Conservation (phyloP, 2,329 filamentous ascomycete genomes). For the Trichoderma arundinaceum region DNA sequence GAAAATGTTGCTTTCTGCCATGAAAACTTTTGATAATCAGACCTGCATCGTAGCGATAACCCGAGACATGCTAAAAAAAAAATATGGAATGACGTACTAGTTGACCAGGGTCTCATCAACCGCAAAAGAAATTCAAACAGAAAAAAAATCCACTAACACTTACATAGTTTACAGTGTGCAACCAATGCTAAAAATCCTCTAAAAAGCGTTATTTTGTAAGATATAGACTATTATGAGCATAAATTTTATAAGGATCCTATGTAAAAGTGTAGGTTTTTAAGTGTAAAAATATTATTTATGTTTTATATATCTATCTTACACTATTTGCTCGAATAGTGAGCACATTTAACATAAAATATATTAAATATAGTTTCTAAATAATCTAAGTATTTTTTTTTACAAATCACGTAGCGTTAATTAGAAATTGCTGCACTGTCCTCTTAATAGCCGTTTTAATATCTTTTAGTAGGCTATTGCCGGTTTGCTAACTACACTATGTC, state of each 20-base stretch:
- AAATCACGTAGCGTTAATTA: background rate
- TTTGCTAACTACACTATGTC: constrained; percentile 8
- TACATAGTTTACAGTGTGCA: too few relatives aligned
- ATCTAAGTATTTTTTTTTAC: too few relatives aligned
- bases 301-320: too few relatives aligned
- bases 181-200: too few relatives aligned
- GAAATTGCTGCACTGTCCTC: background rate
- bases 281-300: too few relatives aligned
- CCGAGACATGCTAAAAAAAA: background rate
- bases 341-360: too few relatives aligned
- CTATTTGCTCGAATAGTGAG: too few relatives aligned
- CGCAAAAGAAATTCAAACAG: background rate
- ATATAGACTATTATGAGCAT: too few relatives aligned
- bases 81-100: constrained; percentile 26
- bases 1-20: background rate
- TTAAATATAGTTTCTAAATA: background rate
- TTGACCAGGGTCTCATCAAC: background rate
- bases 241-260: too few relatives aligned
- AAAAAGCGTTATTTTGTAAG: too few relatives aligned
- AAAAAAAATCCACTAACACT: too few relatives aligned
- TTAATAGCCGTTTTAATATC: background rate
- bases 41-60: background rate
- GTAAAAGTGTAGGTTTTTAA: too few relatives aligned
- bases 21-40: background rate
- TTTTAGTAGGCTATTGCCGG: constrained; percentile 8